These are phyloP conservation scores for Mollisia scopiformis DNA, from an alignment of 2,329 filamentous ascomycete genomes.

Conservation along the genomic window DNA sequence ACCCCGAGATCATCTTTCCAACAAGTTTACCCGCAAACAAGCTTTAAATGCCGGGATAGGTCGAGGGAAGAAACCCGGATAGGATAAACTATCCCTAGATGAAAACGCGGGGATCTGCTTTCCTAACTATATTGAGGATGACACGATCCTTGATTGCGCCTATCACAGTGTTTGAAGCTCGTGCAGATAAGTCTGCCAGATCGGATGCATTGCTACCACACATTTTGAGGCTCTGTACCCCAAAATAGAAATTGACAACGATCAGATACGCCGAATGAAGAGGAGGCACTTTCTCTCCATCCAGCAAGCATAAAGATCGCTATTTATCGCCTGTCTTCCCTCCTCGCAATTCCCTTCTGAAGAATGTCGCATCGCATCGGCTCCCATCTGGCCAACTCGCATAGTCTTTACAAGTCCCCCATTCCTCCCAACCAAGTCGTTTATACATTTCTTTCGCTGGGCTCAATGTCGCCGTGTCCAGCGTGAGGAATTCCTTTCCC, in stretches of 20 bases:
- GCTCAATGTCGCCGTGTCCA: slow-evolving; percentile 11
- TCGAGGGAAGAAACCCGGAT: background rate
- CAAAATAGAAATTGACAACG: background rate
- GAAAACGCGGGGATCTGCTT: background rate
- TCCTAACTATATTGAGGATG: background rate
- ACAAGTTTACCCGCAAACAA: background rate
- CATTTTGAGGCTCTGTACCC: background rate
- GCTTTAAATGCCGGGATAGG: background rate
- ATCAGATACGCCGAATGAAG: background rate
- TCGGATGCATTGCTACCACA: background rate
- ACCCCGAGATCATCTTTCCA: background rate
- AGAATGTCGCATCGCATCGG: slow-evolving; percentile 12
- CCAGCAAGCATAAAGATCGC: background rate
- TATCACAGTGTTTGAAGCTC: background rate
- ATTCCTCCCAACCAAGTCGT: slow-evolving; percentile 14
- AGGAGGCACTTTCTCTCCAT: background rate
- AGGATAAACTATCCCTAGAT: background rate
- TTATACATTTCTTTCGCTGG: slow-evolving; percentile 9
- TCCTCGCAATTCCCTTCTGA: slow-evolving; percentile 3
- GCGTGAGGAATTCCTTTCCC: slow-evolving; percentile 9
- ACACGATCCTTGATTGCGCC: background rate
- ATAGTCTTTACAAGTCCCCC: slow-evolving; percentile 13
- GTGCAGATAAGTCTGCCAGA: background rate
- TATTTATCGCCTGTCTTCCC: background rate
- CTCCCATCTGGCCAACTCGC: slow-evolving; percentile 9